Percentiles rank a stretch among this genome's conserved stretches.
phyloP scores from a whole-genome alignment of 306 rosid species.

The Rubus idaeus region DNA sequence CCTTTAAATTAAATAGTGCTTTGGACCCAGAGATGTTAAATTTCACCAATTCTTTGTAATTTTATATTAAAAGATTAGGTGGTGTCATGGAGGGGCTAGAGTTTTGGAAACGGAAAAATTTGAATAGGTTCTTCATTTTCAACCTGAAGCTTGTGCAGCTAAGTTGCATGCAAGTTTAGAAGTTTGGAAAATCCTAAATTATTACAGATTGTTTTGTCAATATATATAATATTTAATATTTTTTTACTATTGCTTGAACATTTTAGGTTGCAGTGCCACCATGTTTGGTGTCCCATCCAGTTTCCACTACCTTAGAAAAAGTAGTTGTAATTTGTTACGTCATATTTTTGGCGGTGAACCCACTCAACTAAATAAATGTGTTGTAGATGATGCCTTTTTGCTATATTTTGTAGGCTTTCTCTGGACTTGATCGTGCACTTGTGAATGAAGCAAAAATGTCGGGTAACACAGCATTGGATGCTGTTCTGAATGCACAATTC shows the following conservation, averaged over 20 bases:
- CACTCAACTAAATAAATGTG: background rate
- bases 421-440: constrained; percentile 77
- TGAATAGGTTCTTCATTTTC: background rate
- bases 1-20: background rate
- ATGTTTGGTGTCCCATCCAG: background rate
- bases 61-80: background rate
- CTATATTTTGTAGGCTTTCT: constrained; percentile 69
- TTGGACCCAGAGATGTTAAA: background rate
- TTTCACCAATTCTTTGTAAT: background rate
- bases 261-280: background rate
- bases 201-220: background rate
- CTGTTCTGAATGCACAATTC: constrained; percentile 94
- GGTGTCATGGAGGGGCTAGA: background rate
- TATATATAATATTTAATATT: too few relatives aligned
- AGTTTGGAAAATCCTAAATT: background rate
- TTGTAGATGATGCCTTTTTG: constrained; percentile 9
- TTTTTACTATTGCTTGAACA: background rate
- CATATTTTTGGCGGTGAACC: background rate
- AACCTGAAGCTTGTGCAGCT: background rate
- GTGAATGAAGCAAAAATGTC: constrained; percentile 43
- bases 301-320: background rate
- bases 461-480: constrained; percentile 85
- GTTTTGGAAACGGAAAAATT: background rate
- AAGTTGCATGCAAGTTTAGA: background rate
- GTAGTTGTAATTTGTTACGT: background rate